phyloP scores from a whole-genome alignment of 2,329 filamentous ascomycete genomes.

The Aspergillus brasiliensis region DNA sequence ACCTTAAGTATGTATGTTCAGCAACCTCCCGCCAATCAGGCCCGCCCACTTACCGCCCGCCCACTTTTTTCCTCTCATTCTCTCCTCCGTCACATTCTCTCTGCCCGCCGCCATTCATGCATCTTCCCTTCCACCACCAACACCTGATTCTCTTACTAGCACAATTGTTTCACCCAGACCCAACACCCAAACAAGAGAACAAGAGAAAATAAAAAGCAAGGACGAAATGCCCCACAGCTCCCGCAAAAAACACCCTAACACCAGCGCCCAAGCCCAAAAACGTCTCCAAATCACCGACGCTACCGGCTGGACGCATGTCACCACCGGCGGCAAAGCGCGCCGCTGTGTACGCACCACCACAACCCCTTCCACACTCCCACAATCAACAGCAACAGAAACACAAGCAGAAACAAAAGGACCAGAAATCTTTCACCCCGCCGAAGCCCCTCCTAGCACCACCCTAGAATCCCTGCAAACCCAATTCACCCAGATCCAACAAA shows the following conservation, averaged over 20 bases:
- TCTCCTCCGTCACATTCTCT: not conserved
- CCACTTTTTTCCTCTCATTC: not conserved
- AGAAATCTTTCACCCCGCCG: conserved; percentile 30
- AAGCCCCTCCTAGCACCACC: conserved; percentile 37
- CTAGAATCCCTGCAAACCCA: conserved; percentile 34
- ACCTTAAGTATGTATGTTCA: not conserved
- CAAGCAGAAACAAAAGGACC: not conserved
- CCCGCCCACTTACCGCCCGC: not conserved
- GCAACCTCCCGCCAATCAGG: not conserved
- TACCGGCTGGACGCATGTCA: conserved; percentile 49
- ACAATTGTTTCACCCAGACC: no score
- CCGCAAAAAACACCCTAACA: conserved; percentile 26
- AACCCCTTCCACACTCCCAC: conserved; percentile 3
- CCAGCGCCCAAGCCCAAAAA: conserved; percentile 28
- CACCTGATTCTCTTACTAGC: no score
- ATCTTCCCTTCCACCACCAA: not conserved
- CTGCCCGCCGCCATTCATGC: not conserved
- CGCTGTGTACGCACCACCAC: conserved; percentile 23
- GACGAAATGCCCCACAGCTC: conserved; percentile 38
- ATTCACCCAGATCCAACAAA: conserved; percentile 29
- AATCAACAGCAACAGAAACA: conserved; percentile 1
- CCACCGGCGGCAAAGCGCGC: conserved; percentile 32
- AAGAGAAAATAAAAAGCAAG: not conserved
- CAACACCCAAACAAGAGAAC: not conserved
- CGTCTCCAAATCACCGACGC: conserved; percentile 41